phyloP scores from a whole-genome alignment of 192 early-diverging fungal genomes.

The Entophlyctis helioformis region DNA sequence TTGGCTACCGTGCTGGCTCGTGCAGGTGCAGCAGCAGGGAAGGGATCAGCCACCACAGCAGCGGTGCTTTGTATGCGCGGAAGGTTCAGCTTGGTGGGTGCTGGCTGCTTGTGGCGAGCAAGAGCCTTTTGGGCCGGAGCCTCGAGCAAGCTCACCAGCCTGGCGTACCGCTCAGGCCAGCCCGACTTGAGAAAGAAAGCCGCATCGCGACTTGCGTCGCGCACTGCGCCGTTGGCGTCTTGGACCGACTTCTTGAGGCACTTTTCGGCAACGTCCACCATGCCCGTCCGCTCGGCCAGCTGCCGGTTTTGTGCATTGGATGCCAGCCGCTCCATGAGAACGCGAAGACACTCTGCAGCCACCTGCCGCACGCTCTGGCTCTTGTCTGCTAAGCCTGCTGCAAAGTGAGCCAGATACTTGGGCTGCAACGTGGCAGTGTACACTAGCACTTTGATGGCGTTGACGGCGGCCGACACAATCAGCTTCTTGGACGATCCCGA shows the following conservation, averaged over 20 bases:
- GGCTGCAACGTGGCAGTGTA: constrained; percentile 6
- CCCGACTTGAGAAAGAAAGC: constrained; percentile 3
- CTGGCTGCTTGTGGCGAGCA: neutral
- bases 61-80: neutral
- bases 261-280: constrained; percentile 13
- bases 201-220: constrained; percentile 14
- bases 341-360: constrained; percentile 4
- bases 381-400: constrained; percentile 13
- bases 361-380: constrained; percentile 9
- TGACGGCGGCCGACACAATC: constrained; percentile 10
- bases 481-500: constrained; percentile 21
- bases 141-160: neutral
- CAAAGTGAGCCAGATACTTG: constrained; percentile 9
- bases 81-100: constrained; percentile 4
- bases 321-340: constrained; percentile 7
- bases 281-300: constrained; percentile 3
- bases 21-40: neutral
- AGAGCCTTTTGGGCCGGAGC: too few relatives aligned
- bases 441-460: constrained; percentile 10
- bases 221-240: constrained; percentile 17
- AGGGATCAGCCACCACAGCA: neutral
- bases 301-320: neutral
- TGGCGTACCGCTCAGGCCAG: constrained; percentile 4
- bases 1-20: too few relatives aligned
- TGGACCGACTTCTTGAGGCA: constrained; percentile 20